Base-by-base conservation (phyloP, 306 rosid genomes). In the Fagus sylvatica region DNA sequence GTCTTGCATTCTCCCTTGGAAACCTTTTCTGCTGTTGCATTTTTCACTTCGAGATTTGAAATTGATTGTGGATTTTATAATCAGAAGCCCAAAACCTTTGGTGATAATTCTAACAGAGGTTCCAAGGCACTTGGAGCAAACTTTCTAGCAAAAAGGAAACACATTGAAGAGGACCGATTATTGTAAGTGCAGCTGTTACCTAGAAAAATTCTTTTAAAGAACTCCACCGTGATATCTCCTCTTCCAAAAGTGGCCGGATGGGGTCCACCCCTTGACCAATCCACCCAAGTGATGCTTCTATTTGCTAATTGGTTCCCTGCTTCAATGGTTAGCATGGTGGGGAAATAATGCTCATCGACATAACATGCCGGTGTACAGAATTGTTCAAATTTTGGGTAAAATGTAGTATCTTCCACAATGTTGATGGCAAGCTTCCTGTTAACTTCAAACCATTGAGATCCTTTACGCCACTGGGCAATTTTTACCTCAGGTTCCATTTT, bases 201-300 rank as follows among this genome's bases (percentile, higher is more conserved):
- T 17, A 33, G 68, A 0, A 56, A 69, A 74, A 88, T 46, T 74
- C 94, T 66, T 10, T 53, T 56, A 67, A 93, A 76, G 73, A 96
- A 93, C 39, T 87, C 93, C 51, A 84, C 82, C 0, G 80, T 87
- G 7, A 96, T 81, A 56, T 96, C 98, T 0, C 78, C 28, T 64
- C 79, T 65, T 71, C 99, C 99, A 17, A 96, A 96, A 3, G 93
- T 96, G 1, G 96, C 98, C 0, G 99, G 99, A 84, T 96, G 99
- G 46, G 99, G 79, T 7, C 99, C 99, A 3, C 99, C 98, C 76
- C 99, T 82, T 0, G 99, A 96, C 99, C 99, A 96, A 61, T 96
- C 99, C 78, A 93, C 97, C 97, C 97, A 93, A 12, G 99, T 96
- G 76, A 96, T 43, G 90, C 98, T 96, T 77, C 98, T 84, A 36